These are phyloP conservation scores for Euphorbia celastroides DNA, from an alignment of 441 rosid species.

Conservation along the genomic window DNA sequence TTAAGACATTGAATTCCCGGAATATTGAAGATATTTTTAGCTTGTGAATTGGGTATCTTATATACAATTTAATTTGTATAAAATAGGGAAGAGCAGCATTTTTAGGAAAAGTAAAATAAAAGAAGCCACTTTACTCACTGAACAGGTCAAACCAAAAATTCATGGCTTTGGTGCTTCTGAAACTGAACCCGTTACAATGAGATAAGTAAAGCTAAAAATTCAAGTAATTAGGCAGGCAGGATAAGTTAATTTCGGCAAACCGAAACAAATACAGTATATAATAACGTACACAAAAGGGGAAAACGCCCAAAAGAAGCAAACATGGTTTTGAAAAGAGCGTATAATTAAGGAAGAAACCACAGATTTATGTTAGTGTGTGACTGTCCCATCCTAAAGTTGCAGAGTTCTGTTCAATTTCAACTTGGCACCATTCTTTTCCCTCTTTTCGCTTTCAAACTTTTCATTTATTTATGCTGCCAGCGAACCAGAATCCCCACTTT, in stretches of 20 bases:
- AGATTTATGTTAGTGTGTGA: not conserved
- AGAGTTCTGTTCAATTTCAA: not conserved
- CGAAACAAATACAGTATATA: not conserved
- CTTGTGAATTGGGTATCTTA: too few relatives aligned
- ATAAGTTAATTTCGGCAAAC: not conserved
- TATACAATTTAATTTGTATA: too few relatives aligned
- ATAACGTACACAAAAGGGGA: not conserved
- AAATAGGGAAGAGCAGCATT: too few relatives aligned
- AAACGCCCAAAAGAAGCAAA: not conserved
- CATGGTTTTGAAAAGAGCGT: not conserved
- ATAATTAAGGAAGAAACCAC: not conserved
- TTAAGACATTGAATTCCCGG: too few relatives aligned
- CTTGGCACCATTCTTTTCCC: not conserved
- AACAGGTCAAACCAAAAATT: too few relatives aligned
- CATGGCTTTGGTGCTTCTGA: too few relatives aligned
- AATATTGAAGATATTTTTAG: too few relatives aligned
- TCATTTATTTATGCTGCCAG: not conserved
- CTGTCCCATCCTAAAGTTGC: not conserved
- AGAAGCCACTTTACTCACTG: too few relatives aligned
- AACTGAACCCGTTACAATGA: too few relatives aligned
- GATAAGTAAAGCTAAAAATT: too few relatives aligned
- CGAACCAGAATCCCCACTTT: too few relatives aligned
- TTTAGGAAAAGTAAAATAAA: too few relatives aligned
- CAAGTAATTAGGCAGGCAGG: not conserved
- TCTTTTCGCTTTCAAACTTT: constrained; percentile 17